Evolutionary conservation across 306 rosid species (phyloP), one percentile per base, ranked within the genome.

Genomic region (Pachyrhizus erosus): DNA sequence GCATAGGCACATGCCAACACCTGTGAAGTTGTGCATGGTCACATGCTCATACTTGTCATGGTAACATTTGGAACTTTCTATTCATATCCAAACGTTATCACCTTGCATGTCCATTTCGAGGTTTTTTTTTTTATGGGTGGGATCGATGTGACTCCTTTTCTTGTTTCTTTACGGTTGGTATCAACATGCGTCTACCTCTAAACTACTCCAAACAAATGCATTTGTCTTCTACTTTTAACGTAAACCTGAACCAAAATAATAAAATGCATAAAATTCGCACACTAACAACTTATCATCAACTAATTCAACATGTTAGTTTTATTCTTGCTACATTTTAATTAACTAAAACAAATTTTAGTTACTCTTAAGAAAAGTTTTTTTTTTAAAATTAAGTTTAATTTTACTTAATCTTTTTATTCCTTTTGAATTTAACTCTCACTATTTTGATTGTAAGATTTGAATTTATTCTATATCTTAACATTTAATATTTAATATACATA

Each of bases 81-180:
- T 77, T 65, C 42, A 39, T 13, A 40, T 72, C 29, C 45, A 64
- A 62, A 64, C 18, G 20, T 71, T 58, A 72, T 78, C 54, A 43
- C 37, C 26, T 52, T 84, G 42, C 7, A 52, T 72, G 71, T 64
- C 83, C 4, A 65, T 29, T 79, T 84, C 77, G 11, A 69, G 58
- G 3, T 26, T 54, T 66, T 45, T 81, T 23, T 66, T 43, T 33
- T 82, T 34, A 70, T 51, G 64, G 71, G 27, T 84, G 54, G 42
- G 54, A 39, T 33, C 34, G 72, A 83, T 39, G 71, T 78, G 83
- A 84, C 83, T 40, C 18, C 29, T 77, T 61, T 78, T 6, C 79
- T 70, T 71, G 74, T 83, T 71, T 55, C 85, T 40, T 40, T 3
- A 83, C 78, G 79, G 83, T 77, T 77, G 51, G 61, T 39, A 33